Conservation (phyloP, 2,329 filamentous ascomycete genomes). For the Trichoderma gracile region DNA sequence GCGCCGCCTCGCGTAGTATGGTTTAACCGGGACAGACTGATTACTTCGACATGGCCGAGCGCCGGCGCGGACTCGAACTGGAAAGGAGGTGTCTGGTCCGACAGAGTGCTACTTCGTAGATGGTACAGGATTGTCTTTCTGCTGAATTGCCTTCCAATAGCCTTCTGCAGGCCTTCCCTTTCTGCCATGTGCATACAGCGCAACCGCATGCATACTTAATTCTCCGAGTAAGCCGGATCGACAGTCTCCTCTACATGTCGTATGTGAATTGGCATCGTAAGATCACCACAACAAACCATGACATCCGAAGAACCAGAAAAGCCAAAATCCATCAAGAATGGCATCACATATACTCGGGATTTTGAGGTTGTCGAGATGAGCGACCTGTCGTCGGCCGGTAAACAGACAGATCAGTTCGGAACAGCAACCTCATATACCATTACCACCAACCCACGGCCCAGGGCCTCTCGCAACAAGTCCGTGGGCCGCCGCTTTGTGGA, state of each 20-base stretch:
- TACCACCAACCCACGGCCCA: background rate
- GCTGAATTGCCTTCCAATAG: background rate
- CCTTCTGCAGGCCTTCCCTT: background rate
- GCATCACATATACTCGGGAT: slow-evolving; percentile 13
- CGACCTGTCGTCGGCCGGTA: background rate
- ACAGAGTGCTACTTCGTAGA: background rate
- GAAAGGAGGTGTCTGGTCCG: slow-evolving; percentile 1
- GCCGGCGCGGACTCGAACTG: background rate
- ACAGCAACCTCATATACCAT: slow-evolving; percentile 6
- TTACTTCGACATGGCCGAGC: background rate
- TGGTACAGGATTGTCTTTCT: background rate
- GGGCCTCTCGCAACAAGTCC: slow-evolving; percentile 9
- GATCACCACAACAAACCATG: background rate
- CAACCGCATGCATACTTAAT: slow-evolving; percentile 1
- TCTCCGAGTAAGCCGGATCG: background rate
- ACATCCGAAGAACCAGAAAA: slow-evolving; percentile 6
- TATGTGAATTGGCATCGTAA: background rate
- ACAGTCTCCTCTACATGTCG: background rate
- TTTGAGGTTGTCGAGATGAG: slow-evolving; percentile 15
- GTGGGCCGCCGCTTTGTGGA: slow-evolving; percentile 8
- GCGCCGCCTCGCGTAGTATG: background rate
- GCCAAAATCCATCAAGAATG: slow-evolving; percentile 17
- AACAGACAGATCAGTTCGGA: background rate
- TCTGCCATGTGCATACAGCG: background rate
- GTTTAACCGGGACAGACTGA: background rate